Evolutionary conservation across 208 protist genomes (phyloP).

Genomic region (Lotmaria passim): DNA sequence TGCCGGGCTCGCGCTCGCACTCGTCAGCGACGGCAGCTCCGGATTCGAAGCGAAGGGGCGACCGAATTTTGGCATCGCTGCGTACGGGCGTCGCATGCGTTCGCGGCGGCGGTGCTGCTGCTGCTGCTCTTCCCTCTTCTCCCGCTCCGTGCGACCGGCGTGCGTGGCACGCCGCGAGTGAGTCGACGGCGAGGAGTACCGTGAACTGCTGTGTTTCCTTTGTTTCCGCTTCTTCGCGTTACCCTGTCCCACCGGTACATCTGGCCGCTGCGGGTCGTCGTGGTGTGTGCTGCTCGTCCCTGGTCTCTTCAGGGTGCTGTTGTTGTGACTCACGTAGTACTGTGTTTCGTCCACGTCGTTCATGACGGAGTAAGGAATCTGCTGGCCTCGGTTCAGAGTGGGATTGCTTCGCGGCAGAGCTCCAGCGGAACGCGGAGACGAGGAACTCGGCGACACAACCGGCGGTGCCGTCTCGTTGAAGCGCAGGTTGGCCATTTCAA

Average conservation of each 20-base stretch:
- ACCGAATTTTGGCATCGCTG: slow-evolving; percentile 3
- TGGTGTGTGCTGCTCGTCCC: no score
- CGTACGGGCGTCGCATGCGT: background rate
- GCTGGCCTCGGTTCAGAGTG: background rate
- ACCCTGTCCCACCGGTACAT: no score
- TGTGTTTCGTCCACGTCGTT: background rate
- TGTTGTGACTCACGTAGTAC: background rate
- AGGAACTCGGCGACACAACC: slow-evolving; percentile 12
- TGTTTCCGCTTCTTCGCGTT: background rate
- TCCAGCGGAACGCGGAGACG: background rate
- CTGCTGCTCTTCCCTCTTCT: background rate
- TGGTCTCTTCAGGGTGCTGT: no score
- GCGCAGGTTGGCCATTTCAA: slow-evolving; percentile 15
- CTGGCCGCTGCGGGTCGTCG: background rate
- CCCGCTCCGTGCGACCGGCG: background rate
- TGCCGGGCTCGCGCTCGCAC: slow-evolving; percentile 1
- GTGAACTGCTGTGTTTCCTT: background rate
- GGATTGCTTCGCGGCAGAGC: background rate
- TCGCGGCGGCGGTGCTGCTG: background rate
- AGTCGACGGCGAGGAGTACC: background rate
- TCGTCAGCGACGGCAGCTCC: background rate
- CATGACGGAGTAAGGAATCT: background rate
- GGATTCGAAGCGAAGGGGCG: slow-evolving; percentile 9
- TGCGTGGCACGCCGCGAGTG: background rate
- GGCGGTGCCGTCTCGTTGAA: slow-evolving; percentile 26